Evolutionary conservation across 345 rosid genomes (phyloP).

Genomic region (Euclidium syriacum): DNA sequence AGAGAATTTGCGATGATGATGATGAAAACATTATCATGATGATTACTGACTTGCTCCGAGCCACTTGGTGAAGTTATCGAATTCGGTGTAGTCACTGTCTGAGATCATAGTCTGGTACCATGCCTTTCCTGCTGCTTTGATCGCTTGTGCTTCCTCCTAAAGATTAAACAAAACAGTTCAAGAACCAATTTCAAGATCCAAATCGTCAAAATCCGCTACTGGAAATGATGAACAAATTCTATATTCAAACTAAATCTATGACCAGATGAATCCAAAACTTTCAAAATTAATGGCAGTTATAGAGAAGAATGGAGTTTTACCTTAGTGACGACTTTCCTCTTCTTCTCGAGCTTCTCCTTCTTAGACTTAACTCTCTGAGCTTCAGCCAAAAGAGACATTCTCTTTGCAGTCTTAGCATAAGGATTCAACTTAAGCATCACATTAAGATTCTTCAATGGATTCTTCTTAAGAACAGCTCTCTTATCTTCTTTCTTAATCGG

Average conservation of each 20-base stretch:
- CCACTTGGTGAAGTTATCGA: conserved; percentile 87
- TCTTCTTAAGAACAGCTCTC: conserved; percentile 87
- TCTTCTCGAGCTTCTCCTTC: conserved; percentile 96
- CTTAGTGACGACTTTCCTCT: conserved; percentile 68
- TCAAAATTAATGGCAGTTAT: no score
- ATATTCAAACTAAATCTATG: no score
- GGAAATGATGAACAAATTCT: not conserved
- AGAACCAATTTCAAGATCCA: no score
- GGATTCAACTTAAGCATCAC: conserved; percentile 84
- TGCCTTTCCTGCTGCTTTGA: conserved; percentile 83
- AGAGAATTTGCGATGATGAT: conserved; percentile 1
- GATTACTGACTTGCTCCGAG: conserved; percentile 67
- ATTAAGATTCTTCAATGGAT: conserved; percentile 84
- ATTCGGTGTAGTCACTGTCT: conserved; percentile 84
- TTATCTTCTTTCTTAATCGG: conserved; percentile 66
- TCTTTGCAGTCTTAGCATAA: conserved; percentile 90
- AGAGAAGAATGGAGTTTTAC: conserved; percentile 29
- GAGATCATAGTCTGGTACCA: conserved; percentile 95
- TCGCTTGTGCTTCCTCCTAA: conserved; percentile 77
- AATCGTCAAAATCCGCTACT: no score
- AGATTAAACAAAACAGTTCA: not conserved
- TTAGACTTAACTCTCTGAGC: conserved; percentile 83
- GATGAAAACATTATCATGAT: not conserved
- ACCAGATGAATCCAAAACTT: no score
- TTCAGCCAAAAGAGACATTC: conserved; percentile 94